Evolutionary conservation across 2,329 filamentous ascomycete genomes (phyloP), one percentile per base, ranked within the genome.

Genomic region (Cordyceps cicadae): DNA sequence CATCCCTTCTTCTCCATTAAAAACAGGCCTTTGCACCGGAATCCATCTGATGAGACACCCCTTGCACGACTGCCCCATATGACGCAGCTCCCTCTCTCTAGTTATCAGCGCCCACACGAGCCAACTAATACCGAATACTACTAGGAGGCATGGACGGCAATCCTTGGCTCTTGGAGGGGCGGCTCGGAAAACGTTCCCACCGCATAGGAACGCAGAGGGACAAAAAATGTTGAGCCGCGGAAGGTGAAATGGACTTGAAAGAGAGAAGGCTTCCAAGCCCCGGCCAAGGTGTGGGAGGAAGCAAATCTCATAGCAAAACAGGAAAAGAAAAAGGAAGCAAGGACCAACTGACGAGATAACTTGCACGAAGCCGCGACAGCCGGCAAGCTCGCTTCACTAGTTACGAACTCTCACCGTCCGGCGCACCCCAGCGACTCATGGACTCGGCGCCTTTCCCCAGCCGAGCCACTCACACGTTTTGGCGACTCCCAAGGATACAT

Each of bases 41-140:
- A 69, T 70, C 69, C 68, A 66, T 70, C 71, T 68, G 67, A 68
- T 70, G 69, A 72, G 66, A 70, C 69, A 70, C 69, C 70, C 71
- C 66, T 71, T 67, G 65, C 45, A 34, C 43, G 26, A 65, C 56
- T 65, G 64, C 62, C 66, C 68, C 67, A 65, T 67, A 67, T 68
- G 66, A 68, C 66, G 66, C 65, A 67, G 65, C 63, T 63, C 60
- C 64, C 53, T 51, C 34, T 43, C 17, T 62, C 63, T 24, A 24
- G 24, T 24, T 46, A 63, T 62, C 63, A 65, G 19, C 43, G 70
- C 70, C 69, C 69, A 71, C 66, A 50, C 32, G 41, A 61, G 61
- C 59, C 17, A 29, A 29, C 29, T 29, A 7, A 54, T 54, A n/a
- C 58, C 24, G 24, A 24, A 24, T 24, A 24, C 24, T 24, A 24